Conservation (phyloP, 495 filamentous ascomycete genomes). For the Umbilicaria muhlenbergii region DNA sequence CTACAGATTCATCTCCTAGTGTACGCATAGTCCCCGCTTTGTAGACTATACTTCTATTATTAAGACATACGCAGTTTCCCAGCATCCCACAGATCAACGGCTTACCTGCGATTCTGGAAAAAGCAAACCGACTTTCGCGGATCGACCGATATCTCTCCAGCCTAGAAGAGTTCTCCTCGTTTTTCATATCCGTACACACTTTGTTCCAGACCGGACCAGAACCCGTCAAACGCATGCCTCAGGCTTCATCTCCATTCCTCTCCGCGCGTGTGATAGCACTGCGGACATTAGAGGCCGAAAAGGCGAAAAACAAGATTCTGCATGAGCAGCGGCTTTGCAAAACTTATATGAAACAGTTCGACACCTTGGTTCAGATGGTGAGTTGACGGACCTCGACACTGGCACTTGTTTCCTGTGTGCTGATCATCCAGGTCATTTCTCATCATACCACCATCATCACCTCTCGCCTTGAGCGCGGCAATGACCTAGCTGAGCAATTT, state of each 20-base stretch:
- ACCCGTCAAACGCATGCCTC: too few species aligned
- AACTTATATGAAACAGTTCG: conserved; percentile 8
- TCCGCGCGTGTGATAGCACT: not conserved
- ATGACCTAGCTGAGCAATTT: conserved; percentile 4
- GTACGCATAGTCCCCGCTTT: too few species aligned
- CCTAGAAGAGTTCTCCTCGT: conserved; percentile 4
- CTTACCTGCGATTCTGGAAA: conserved; percentile 3
- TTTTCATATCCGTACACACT: conserved; percentile 4
- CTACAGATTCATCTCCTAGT: not conserved
- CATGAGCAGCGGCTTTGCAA: conserved; percentile 6
- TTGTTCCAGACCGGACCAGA: not conserved
- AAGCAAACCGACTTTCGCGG: conserved; percentile 1
- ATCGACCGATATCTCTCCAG: conserved; percentile 7
- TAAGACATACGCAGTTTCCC: too few species aligned
- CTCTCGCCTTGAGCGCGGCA: not conserved
- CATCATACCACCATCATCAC: conserved; percentile 1
- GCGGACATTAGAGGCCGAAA: not conserved
- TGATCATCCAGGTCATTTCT: not conserved
- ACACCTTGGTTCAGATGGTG: conserved; percentile 5
- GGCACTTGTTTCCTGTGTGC: not conserved
- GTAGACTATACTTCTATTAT: too few species aligned
- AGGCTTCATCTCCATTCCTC: too few species aligned
- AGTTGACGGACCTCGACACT: not conserved
- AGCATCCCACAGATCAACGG: not conserved
- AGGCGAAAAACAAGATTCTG: conserved; percentile 5